Base-by-base conservation (phyloP, 495 filamentous ascomycete genomes). In the Penicillium cataractarum region DNA sequence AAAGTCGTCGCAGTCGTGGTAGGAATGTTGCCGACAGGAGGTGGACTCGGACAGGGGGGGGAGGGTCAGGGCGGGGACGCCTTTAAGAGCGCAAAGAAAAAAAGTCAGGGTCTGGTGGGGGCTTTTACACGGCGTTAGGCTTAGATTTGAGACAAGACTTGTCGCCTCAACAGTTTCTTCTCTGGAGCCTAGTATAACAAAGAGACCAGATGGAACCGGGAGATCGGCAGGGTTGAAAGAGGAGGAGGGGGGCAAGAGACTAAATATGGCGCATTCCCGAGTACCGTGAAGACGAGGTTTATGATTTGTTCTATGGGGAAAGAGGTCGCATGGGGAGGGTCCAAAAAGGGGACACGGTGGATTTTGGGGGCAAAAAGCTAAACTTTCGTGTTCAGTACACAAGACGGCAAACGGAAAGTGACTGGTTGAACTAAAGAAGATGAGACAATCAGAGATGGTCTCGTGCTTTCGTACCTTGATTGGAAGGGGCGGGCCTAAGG, bases 381-480 rank as follows among this genome's bases (percentile, higher is more conserved):
- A n/a, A n/a, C n/a, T n/a, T n/a, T n/a, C n/a, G n/a, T n/a, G n/a
- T n/a, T n/a, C n/a, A n/a, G n/a, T n/a, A n/a, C n/a, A n/a, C n/a
- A n/a, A n/a, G n/a, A n/a, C n/a, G n/a, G n/a, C n/a, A n/a, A n/a
- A n/a, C n/a, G n/a, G n/a, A n/a, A 21, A 46, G 21, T 15, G 13
- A 46, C 6, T 46, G 9, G 21, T 21, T 50, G 13, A 29, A 44
- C n/a, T 27, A 22, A 10, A 31, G 22, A 50, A 63, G n/a, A 61
- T 62, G 58, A 70, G 61, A 69, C 61, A 52, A 33, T 52, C 40
- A 44, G 60, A 54, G 29, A 54, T 72, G 75, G 76, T 77, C 76
- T 79, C 76, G 76, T 79, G 76, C 76, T 65, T 68, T 50, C 60
- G 65, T 55, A 29, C 74, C 68, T 59, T 72, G 74, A 76, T 79